These are phyloP conservation scores for Erythrophleum fordii DNA, from an alignment of 306 rosid genomes.

Conservation along the genomic window DNA sequence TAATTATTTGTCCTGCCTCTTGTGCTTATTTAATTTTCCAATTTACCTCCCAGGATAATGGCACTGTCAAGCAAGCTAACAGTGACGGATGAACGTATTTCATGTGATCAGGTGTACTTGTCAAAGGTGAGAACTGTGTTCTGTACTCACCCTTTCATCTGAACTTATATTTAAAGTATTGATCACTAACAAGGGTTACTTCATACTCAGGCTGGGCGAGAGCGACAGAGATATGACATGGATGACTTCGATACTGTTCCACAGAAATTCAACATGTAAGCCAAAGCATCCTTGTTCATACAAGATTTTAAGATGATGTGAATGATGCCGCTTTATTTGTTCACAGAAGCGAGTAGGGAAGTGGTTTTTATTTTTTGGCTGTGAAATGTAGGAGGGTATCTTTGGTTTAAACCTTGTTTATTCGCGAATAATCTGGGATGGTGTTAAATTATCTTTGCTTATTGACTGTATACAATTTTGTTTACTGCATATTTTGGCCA, in stretches of 20 bases:
- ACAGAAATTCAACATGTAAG: slow-evolving; percentile 63
- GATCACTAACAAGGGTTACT: background rate
- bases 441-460: background rate
- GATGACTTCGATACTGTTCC: slow-evolving; percentile 82
- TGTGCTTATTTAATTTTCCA: slow-evolving; percentile 5
- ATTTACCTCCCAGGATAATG: slow-evolving; percentile 62
- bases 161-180: slow-evolving; percentile 16
- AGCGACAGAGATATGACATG: slow-evolving; percentile 72
- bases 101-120: slow-evolving; percentile 73
- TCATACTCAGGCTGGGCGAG: slow-evolving; percentile 72
- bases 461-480: background rate
- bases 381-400: slow-evolving; percentile 19
- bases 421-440: background rate
- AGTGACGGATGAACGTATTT: slow-evolving; percentile 66
- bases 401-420: slow-evolving; percentile 6
- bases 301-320: slow-evolving; percentile 27
- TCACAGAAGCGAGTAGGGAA: background rate
- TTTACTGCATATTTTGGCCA: slow-evolving; percentile 11
- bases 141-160: background rate
- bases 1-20: background rate
- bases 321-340: slow-evolving; percentile 24
- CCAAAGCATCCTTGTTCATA: slow-evolving; percentile 20
- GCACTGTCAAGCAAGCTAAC: slow-evolving; percentile 73
- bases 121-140: slow-evolving; percentile 56
- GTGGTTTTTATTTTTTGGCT: slow-evolving; percentile 17